A percentile compares a stretch with the other conserved stretches of the same genome.
Conservation (phyloP, 169 alveolate genomes). For the Theileria annulata region DNA sequence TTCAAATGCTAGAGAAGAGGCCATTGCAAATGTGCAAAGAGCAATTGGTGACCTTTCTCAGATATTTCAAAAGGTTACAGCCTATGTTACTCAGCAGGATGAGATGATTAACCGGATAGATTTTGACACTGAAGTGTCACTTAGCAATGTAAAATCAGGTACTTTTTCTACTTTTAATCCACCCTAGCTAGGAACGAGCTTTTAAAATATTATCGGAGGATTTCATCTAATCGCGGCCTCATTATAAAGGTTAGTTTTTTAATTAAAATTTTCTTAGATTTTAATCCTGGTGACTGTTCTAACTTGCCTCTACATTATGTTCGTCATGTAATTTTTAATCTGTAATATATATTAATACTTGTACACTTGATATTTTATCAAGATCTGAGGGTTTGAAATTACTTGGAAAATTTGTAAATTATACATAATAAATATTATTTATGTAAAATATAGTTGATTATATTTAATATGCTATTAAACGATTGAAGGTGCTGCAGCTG, state of each 20-base stretch:
- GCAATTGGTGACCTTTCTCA: constrained; percentile 78
- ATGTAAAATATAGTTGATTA: background rate
- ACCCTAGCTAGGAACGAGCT: constrained; percentile 55
- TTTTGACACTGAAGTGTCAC: constrained; percentile 71
- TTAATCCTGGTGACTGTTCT: constrained; percentile 43
- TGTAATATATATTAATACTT: too few species aligned
- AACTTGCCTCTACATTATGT: constrained; percentile 38
- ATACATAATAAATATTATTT: background rate
- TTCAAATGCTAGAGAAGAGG: constrained; percentile 68
- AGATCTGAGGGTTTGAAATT: too few species aligned
- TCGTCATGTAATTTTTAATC: constrained; percentile 24
- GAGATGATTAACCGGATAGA: constrained; percentile 78
- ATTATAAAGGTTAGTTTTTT: constrained; percentile 27
- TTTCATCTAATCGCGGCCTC: constrained; percentile 63
- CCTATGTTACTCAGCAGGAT: constrained; percentile 77
- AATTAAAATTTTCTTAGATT: background rate
- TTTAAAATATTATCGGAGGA: constrained; percentile 52
- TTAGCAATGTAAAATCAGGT: constrained; percentile 71
- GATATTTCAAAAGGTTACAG: constrained; percentile 75
- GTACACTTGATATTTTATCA: too few species aligned
- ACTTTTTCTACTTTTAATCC: constrained; percentile 22
- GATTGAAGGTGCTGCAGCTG: constrained; percentile 98
- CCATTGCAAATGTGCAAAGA: constrained; percentile 76
- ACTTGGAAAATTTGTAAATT: background rate
- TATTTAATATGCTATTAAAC: constrained; percentile 75